A percentile compares a stretch with the other conserved stretches of the same genome.
Conservation (phyloP, 768 basidiomycete species). For the Trametopsis cervina region DNA sequence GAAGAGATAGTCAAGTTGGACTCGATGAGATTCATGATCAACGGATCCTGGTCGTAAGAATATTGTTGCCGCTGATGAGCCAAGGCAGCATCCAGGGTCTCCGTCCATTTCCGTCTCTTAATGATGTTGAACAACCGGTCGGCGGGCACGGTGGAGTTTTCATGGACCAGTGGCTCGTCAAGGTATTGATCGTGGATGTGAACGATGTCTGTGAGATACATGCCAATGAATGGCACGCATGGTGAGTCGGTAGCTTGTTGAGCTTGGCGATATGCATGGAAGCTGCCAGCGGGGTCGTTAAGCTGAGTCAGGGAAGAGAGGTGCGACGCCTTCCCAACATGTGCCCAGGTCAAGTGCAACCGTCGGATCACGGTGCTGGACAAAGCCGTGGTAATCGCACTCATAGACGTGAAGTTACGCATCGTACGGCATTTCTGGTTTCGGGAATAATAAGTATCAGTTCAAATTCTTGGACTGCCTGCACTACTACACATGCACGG, state of each 20-base stretch:
- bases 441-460: too few species aligned
- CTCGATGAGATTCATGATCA: slow-evolving; percentile 41
- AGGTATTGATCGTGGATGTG: slow-evolving; percentile 46
- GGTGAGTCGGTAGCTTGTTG: slow-evolving; percentile 37
- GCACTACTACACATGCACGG: too few species aligned
- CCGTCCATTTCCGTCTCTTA: slow-evolving; percentile 51
- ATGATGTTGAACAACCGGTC: slow-evolving; percentile 36
- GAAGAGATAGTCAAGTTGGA: slow-evolving; percentile 35
- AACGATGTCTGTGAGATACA: slow-evolving; percentile 54
- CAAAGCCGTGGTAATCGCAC: slow-evolving; percentile 57
- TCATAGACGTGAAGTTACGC: slow-evolving; percentile 64
- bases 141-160: slow-evolving; percentile 26
- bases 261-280: slow-evolving; percentile 46
- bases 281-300: slow-evolving; percentile 54
- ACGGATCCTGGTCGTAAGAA: slow-evolving; percentile 37
- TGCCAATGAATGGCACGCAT: slow-evolving; percentile 63
- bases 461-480: too few species aligned
- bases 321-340: slow-evolving; percentile 42
- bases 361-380: slow-evolving; percentile 51
- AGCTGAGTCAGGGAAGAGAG: slow-evolving; percentile 47
- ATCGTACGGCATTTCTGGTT: slow-evolving; percentile 59
- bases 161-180: not conserved
- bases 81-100: slow-evolving; percentile 48
- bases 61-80: slow-evolving; percentile 50
- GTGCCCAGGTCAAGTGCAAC: slow-evolving; percentile 61